Base-by-base conservation (phyloP, 805 yeast species). In the Pichia insulana region DNA sequence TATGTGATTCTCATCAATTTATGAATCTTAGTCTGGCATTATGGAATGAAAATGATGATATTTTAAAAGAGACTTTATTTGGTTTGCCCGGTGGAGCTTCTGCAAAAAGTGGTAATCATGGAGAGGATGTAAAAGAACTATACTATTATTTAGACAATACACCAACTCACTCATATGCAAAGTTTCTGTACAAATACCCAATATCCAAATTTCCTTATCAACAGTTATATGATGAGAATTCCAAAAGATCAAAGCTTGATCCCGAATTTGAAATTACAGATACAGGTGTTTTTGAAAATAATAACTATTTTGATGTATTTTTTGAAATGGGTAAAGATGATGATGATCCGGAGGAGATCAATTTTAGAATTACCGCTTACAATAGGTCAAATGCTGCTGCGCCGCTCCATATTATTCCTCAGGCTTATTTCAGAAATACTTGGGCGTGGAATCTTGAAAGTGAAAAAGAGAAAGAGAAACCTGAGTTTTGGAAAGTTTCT, bases 141-240 rank as follows among this genome's bases (percentile, higher is more conserved):
- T 84, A 84, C 59, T 88, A 78, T 58, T 87, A 88, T 56, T 70
- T 88, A 47, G 97, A 88, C 64, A 88, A 86, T 63, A 84, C 94
- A 11, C 97, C 97, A 7, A 74, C 96, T 6, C 96, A 88, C 64
- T 80, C 95, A 30, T 88, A 87, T 64, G 83, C 86, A 83, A 88
- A 89, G 67, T 86, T 80, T 53, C 70, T 86, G 45, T 88, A 88
- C 73, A 89, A 89, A 68, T 88, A 88, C 58, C 96, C 97, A n/a
- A 95, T 86, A 50, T 67, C 69, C 31, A 76, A 78, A 63, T 88
- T 75, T 62, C 97, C 97, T 0, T 88, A 88, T 62, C 70, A 83
- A 55, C 70, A 86, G 53, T 67, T 88, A 56, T 73, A 81, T 30
- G 73, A 71, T 37, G 83, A 77, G 53, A 85, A 83, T 54, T 78